Evolutionary conservation across 2,329 filamentous ascomycete genomes (phyloP), one percentile per base, ranked within the genome.

Genomic region (Fusarium domesticum): DNA sequence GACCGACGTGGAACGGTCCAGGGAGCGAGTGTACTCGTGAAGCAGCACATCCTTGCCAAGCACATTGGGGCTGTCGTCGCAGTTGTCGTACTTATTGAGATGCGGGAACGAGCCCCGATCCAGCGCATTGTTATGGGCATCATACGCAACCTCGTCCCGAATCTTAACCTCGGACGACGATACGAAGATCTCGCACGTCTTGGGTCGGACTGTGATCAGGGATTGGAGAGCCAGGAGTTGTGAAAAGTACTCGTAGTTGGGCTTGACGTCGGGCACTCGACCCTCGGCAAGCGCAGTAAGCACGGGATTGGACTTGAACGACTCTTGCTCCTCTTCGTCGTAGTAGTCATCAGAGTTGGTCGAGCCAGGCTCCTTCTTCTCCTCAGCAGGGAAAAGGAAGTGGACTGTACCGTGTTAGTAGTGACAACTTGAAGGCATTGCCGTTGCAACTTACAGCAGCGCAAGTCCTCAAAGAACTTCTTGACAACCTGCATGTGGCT

Each of bases 401-500:
- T 83, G 78, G 55, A 80, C 77, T 81, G 42, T 14, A 8, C n/a
- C 41, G 36, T 33, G 48, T 57, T 28, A 56, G 55, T 44, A 15
- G 20, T 12, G 12, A 8, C 10, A 14, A 35, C 10, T 14, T 18
- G 17, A 5, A 2, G 12, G 2, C 20, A n/a, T 5, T 14, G 10
- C 4, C 23, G 12, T 6, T 18, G 18, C 19, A 10, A 71, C 81
- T 75, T 69, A 84, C 81, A 84, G 62, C 78, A 81, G 34, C 78
- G 75, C 50, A 85, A 71, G 42, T 78, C 75, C 43, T 75, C 73
- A 52, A 86, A 79, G 61, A 85, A 84, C 39, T 78, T 79, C 68
- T 85, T 85, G 43, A 85, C 68, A 12, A 87, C 83, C 60, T 87
- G 83, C 59, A 86, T 85, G 58, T 86, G 83, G 59, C 81, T 85